A percentile compares a stretch with the other conserved stretches of the same genome.
These are phyloP conservation scores for Danielozyma ontarioensis DNA, from an alignment of 805 yeast genomes.

Conservation along the genomic window DNA sequence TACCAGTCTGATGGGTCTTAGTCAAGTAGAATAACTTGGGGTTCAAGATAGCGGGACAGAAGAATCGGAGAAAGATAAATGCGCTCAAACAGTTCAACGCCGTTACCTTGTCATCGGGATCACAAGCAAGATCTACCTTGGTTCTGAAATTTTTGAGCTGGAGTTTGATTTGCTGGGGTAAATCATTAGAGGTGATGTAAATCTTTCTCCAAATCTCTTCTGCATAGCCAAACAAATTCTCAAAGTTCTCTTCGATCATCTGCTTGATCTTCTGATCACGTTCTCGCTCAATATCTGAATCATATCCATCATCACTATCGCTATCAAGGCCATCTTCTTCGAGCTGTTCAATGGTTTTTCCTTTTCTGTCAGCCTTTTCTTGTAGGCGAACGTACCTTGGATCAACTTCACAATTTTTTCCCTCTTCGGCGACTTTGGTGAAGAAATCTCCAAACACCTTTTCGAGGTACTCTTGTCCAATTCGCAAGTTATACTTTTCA, in stretches of 20 bases:
- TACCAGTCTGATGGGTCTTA: constrained; percentile 64
- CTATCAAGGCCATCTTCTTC: constrained; percentile 12
- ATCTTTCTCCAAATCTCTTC: constrained; percentile 64
- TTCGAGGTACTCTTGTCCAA: constrained; percentile 76
- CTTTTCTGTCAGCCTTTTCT: constrained; percentile 21
- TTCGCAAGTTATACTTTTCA: constrained; percentile 68
- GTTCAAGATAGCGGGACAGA: constrained; percentile 88
- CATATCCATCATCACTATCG: constrained; percentile 19
- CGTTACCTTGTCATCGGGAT: constrained; percentile 46
- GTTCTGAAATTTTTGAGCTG: constrained; percentile 61
- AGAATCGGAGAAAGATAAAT: constrained; percentile 63
- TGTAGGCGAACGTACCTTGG: constrained; percentile 52
- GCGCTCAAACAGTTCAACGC: constrained; percentile 76
- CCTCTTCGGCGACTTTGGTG: constrained; percentile 43
- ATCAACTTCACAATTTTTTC: constrained; percentile 72
- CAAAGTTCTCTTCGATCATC: constrained; percentile 43
- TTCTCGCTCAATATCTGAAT: constrained; percentile 26
- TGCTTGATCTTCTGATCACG: constrained; percentile 24
- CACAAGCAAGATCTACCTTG: constrained; percentile 58
- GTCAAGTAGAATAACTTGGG: constrained; percentile 81
- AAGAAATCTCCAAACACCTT: constrained; percentile 69
- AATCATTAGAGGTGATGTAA: constrained; percentile 61
- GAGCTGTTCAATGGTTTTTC: constrained; percentile 18
- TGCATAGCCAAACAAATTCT: constrained; percentile 45
- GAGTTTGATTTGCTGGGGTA: constrained; percentile 62